Evolutionary conservation across 345 rosid species (phyloP).

Genomic region (Murraya paniculata): DNA sequence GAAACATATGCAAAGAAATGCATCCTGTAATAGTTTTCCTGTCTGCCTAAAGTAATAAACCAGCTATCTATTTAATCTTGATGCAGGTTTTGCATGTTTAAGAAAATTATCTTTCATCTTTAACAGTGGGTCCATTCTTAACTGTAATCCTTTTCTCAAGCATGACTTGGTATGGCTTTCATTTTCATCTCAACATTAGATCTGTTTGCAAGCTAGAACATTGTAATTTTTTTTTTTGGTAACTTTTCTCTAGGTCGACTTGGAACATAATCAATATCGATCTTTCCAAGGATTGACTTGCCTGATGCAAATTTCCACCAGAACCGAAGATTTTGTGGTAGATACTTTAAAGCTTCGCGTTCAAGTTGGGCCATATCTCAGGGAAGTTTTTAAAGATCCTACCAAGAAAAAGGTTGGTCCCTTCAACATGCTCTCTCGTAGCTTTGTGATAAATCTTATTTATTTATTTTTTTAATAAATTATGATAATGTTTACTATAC

Average conservation of each 20-base stretch:
- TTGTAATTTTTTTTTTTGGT: slow-evolving; percentile 8
- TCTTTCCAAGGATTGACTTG: slow-evolving; percentile 96
- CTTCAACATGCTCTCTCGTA: neutral
- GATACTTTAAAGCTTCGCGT: slow-evolving; percentile 84
- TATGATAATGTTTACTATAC: slow-evolving; percentile 30
- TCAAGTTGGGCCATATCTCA: slow-evolving; percentile 79
- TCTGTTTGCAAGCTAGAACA: neutral
- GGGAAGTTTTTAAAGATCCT: slow-evolving; percentile 90
- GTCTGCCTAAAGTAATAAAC: neutral
- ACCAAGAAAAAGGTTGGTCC: slow-evolving; percentile 74
- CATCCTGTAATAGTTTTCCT: neutral
- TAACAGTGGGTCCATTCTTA: neutral
- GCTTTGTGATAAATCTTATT: slow-evolving; percentile 11
- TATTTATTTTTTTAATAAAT: slow-evolving; percentile 14
- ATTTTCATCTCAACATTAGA: neutral
- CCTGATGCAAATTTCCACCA: slow-evolving; percentile 95
- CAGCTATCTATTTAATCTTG: neutral
- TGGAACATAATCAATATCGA: slow-evolving; percentile 97
- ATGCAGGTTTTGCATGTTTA: neutral
- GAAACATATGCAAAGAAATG: neutral
- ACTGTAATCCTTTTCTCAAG: neutral
- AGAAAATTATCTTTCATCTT: neutral
- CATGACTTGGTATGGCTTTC: neutral
- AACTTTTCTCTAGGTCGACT: slow-evolving; percentile 61
- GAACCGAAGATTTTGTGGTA: slow-evolving; percentile 81